phyloP scores from a whole-genome alignment of 2,329 filamentous ascomycete genomes.

The Epichloe gansuensis region DNA sequence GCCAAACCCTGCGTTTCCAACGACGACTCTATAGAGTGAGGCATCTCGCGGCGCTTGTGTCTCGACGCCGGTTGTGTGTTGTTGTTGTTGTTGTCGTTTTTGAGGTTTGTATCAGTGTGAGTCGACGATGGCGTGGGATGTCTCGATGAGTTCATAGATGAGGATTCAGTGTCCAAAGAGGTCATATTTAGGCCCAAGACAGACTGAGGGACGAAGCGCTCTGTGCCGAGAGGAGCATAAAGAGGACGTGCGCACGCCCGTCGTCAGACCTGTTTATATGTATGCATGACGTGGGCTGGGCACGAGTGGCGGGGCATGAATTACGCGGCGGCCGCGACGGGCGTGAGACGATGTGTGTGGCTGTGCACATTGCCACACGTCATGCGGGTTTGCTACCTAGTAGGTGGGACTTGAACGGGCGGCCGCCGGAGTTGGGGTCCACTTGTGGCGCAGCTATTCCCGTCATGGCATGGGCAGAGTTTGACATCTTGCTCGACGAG shows the following conservation, averaged over 20 bases:
- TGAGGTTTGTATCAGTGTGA: not conserved
- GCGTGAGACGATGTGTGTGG: not conserved
- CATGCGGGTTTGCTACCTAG: not conserved
- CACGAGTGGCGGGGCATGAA: not conserved
- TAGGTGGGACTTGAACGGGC: too few species aligned
- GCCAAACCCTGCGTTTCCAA: slow-evolving; percentile 37
- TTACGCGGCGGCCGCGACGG: not conserved
- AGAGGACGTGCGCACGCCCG: not conserved
- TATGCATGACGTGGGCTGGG: not conserved
- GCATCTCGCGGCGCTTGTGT: slow-evolving; percentile 21
- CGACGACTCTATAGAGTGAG: slow-evolving; percentile 33
- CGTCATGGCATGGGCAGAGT: too few species aligned
- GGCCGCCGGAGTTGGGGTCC: too few species aligned
- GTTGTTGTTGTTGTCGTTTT: not conserved
- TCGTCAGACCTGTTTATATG: not conserved
- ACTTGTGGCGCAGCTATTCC: too few species aligned
- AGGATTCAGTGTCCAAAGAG: slow-evolving; percentile 6
- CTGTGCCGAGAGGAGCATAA: too few species aligned
- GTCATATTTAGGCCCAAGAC: slow-evolving; percentile 3
- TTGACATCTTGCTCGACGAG: too few species aligned
- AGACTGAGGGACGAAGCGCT: not conserved
- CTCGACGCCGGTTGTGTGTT: not conserved
- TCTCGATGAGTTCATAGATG: not conserved
- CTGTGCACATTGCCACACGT: not conserved
- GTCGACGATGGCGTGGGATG: not conserved